Evolutionary conservation across 2,329 filamentous ascomycete species (phyloP), one percentile per base, ranked within the genome.

Genomic region (Oidium heveae): DNA sequence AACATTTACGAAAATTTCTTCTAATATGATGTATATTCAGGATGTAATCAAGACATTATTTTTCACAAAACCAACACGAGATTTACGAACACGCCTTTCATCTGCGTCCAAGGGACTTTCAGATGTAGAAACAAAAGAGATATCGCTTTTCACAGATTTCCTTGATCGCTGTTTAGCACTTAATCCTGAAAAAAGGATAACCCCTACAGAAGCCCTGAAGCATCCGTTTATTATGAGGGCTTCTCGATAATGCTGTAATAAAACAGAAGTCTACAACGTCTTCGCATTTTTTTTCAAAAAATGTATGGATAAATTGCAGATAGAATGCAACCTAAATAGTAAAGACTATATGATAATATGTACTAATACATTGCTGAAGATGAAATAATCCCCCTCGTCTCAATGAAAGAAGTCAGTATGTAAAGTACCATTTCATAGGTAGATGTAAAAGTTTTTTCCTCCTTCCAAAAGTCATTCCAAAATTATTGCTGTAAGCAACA

Each of bases 151-250:
- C 67, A 74, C 86, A 60, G 88, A 96, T 67, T 70, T 98, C 52
- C 70, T 98, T 56, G 88, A 94, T 64, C 82, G 84, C 55, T 96
- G 88, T 65, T 72, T 98, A 59, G 79, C 82, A 56, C 74, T 96
- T 59, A 94, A 96, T 64, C 86, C 89, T 0, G 88, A 94, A 66
- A 94, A 93, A 72, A 77, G 91, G 58, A 84, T 91, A 63, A 89
- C 84, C 50, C 85, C 91, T 0, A 72, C 75, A 15, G 88, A 96
- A 63, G 91, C 91, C 52, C 70, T 96, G 61, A 82, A 80, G 64
- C 89, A 96, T 70, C 84, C 84, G 0, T 96, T 96, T 68, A 86
- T 96, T 47, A 56, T 57, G 41, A 64, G 57, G 52, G 56, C 55
- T 49, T 22, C 22, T n/a, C 33, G 18, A 37, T 56, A 51, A 53